Conservation (phyloP, 371 early-diverging fungal genomes). For the Rhizopus delemar region DNA sequence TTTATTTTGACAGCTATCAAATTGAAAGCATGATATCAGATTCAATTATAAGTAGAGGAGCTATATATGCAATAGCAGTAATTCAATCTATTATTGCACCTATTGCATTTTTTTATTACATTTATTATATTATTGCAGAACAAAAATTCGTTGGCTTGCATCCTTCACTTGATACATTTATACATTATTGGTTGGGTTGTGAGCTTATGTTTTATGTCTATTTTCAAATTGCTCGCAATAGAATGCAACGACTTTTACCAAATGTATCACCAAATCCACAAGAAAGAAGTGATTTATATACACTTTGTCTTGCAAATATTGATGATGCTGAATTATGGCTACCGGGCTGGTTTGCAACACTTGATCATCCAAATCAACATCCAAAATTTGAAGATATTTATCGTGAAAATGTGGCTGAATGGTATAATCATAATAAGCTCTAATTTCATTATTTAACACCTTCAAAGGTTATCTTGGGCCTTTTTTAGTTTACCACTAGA, state of each 20-base stretch:
- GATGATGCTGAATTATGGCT: slow-evolving; percentile 50
- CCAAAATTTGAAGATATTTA: slow-evolving; percentile 47
- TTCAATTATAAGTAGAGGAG: slow-evolving; percentile 29
- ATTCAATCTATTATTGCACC: slow-evolving; percentile 51
- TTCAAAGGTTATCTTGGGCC: slow-evolving; percentile 56
- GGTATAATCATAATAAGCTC: slow-evolving; percentile 31
- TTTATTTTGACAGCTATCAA: neutral
- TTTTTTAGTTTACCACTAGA: slow-evolving; percentile 53
- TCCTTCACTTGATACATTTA: slow-evolving; percentile 32
- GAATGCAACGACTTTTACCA: slow-evolving; percentile 41
- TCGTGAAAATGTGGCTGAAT: slow-evolving; percentile 56
- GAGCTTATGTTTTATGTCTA: slow-evolving; percentile 57
- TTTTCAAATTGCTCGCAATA: slow-evolving; percentile 51
- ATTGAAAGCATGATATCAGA: slow-evolving; percentile 36
- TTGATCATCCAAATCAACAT: slow-evolving; percentile 27
- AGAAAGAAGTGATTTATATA: slow-evolving; percentile 47
- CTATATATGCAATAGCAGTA: slow-evolving; percentile 37
- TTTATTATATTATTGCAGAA: slow-evolving; percentile 49
- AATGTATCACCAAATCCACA: slow-evolving; percentile 30
- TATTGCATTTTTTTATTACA: slow-evolving; percentile 48
- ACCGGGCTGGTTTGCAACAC: slow-evolving; percentile 52
- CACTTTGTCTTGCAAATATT: slow-evolving; percentile 45
- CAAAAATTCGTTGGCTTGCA: slow-evolving; percentile 37
- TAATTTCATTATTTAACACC: slow-evolving; percentile 10
- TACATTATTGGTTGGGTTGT: slow-evolving; percentile 56